Evolutionary conservation across 257 asterid genomes (phyloP).

Genomic region (Plectranthus barbatus): DNA sequence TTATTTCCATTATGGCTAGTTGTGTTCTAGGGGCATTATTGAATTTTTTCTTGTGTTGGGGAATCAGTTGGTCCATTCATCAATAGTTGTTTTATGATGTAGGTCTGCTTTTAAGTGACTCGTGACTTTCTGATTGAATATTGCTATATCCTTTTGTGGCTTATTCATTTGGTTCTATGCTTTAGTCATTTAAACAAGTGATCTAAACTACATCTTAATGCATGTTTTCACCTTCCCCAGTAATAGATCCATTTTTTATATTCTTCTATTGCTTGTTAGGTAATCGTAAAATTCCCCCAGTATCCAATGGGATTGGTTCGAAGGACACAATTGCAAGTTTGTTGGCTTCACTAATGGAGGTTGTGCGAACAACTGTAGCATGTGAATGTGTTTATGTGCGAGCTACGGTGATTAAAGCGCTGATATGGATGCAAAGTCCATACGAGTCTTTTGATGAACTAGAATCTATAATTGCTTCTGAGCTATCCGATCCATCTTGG

Average conservation of each 20-base stretch:
- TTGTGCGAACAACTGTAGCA: conserved; percentile 95
- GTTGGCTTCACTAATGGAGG: conserved; percentile 96
- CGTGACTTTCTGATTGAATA: neutral
- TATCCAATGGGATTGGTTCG: conserved; percentile 61
- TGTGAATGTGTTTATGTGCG: conserved; percentile 99
- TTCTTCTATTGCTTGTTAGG: conserved; percentile 36
- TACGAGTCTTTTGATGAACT: conserved; percentile 91
- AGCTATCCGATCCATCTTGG: conserved; percentile 96
- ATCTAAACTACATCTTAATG: neutral
- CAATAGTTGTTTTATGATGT: neutral
- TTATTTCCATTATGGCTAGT: neutral
- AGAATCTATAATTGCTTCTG: conserved; percentile 91
- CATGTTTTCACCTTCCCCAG: neutral
- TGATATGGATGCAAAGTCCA: conserved; percentile 99
- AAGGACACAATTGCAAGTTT: conserved; percentile 88
- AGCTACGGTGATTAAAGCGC: conserved; percentile 93
- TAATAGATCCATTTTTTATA: neutral
- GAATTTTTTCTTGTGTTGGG: neutral
- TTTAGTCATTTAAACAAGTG: conserved; percentile 1
- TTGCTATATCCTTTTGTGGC: neutral
- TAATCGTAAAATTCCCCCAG: conserved; percentile 54
- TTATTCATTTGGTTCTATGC: neutral
- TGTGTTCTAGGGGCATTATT: neutral
- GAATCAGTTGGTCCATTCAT: neutral
- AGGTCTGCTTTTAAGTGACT: neutral